These are phyloP conservation scores for Nasturtium officinale DNA, from an alignment of 345 rosid genomes.

Conservation along the genomic window DNA sequence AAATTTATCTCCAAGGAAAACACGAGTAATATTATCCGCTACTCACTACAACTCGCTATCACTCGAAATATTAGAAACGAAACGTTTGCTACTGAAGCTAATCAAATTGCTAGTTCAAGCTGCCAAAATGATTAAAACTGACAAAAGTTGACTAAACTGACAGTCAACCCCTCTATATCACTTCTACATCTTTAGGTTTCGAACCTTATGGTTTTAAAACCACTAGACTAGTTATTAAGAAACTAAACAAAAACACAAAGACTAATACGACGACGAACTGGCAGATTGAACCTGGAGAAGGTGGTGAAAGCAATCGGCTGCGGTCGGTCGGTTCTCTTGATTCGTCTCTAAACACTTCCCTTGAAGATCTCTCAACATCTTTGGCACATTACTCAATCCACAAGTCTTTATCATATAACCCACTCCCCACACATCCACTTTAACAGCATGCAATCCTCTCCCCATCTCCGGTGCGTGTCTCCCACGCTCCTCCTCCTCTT, in stretches of 20 bases:
- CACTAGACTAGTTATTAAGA: background rate
- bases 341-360: constrained; percentile 81
- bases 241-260: background rate
- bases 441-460: constrained; percentile 85
- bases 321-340: constrained; percentile 93
- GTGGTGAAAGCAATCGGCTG: constrained; percentile 96
- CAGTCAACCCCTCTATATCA: constrained; percentile 10
- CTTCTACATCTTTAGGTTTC: background rate
- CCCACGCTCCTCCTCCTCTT: constrained; percentile 55
- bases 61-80: background rate
- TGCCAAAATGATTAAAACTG: constrained; percentile 8
- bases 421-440: constrained; percentile 97
- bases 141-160: constrained; percentile 4
- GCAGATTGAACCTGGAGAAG: constrained; percentile 80
- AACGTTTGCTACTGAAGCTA: constrained; percentile 3
- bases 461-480: constrained; percentile 90
- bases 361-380: constrained; percentile 81
- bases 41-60: background rate
- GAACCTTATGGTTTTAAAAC: background rate
- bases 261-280: constrained; percentile 38
- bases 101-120: constrained; percentile 7
- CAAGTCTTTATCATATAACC: constrained; percentile 80
- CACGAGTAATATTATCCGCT: background rate
- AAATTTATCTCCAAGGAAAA: background rate
- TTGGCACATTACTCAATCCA: constrained; percentile 64